phyloP scores from a whole-genome alignment of 2,329 filamentous ascomycete genomes.

The Lecanicillium sp. region DNA sequence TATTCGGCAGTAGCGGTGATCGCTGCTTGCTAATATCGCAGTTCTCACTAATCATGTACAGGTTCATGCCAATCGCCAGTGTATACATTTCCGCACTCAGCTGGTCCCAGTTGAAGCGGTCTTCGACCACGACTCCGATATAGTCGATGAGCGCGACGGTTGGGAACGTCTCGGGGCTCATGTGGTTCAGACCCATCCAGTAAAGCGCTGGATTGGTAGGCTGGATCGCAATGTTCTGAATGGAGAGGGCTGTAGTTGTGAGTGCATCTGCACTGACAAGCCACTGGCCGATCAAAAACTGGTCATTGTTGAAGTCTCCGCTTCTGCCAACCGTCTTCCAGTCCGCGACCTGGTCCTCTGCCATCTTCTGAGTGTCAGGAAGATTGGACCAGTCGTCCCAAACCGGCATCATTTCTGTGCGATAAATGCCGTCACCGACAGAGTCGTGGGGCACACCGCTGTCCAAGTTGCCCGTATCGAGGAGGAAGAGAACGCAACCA shows the following conservation, averaged over 20 bases:
- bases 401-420: conserved; percentile 13
- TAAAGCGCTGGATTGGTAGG: conserved; percentile 27
- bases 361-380: conserved; percentile 16
- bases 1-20: conserved; percentile 16
- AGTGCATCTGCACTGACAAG: conserved; percentile 19
- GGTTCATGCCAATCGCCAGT: conserved; percentile 20
- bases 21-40: conserved; percentile 16
- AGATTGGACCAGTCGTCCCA: conserved; percentile 23
- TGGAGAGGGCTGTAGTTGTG: conserved; percentile 17
- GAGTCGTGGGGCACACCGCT: conserved; percentile 15
- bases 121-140: conserved; percentile 20
- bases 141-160: conserved; percentile 24
- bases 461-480: conserved; percentile 15
- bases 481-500: conserved; percentile 25
- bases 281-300: conserved; percentile 24
- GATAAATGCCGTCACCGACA: conserved; percentile 22
- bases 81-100: conserved; percentile 24
- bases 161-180: conserved; percentile 19
- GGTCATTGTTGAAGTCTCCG: conserved; percentile 13
- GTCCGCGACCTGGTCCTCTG: conserved; percentile 15
- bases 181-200: conserved; percentile 21
- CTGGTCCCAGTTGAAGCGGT: conserved; percentile 17
- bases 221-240: conserved; percentile 21
- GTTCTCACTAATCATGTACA: conserved; percentile 26
- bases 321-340: conserved; percentile 14